Evolutionary conservation across 1,284 basidiomycete species (phyloP), one percentile per base, ranked within the genome.

Genomic region (Phylloporus sp.): DNA sequence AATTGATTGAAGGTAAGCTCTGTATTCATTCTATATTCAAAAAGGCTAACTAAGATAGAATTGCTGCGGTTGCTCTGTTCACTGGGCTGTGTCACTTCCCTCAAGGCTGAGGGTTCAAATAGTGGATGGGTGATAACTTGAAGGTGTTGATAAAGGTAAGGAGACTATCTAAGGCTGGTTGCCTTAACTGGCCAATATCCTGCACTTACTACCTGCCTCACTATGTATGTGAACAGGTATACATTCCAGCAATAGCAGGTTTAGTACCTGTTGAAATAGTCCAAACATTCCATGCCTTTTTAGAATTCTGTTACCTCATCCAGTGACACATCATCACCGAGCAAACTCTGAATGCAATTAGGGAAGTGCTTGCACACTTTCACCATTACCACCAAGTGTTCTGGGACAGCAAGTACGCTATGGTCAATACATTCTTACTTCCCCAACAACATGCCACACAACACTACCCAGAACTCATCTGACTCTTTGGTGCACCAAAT

Each of bases 91-190:
- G 13, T 22, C 15, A 13, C 40, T 56, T 56, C 15, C 54, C 54
- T 8, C 54, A 56, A 10, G 40, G 40, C 12, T 29, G 4, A 2
- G 22, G 22, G 3, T 63, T 63, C 60, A 63, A 62, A 8, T 52
- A 63, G 1, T 63, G 62, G 62, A 63, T 53, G 0, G 24, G 62
- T 6, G 3, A 63, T 7, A 37, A 63, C 11, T 63, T 31, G 8
- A 62, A 63, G 31, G 62, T 32, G 3, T 31, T 63, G 11, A 63
- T 62, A 44, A 62, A 62, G 61, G 44, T 54, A 37, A 37, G 15
- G n/a, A n/a, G n/a, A n/a, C n/a, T n/a, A n/a, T n/a, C n/a, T n/a
- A n/a, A n/a, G n/a, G n/a, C n/a, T n/a, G n/a, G n/a, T n/a, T n/a
- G n/a, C n/a, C n/a, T n/a, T n/a, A n/a, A n/a, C n/a, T n/a, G n/a